Percentiles rank a stretch among this genome's conserved stretches.
Evolutionary conservation across 768 basidiomycete genomes (phyloP).

Genomic region (Suillus variegatus): DNA sequence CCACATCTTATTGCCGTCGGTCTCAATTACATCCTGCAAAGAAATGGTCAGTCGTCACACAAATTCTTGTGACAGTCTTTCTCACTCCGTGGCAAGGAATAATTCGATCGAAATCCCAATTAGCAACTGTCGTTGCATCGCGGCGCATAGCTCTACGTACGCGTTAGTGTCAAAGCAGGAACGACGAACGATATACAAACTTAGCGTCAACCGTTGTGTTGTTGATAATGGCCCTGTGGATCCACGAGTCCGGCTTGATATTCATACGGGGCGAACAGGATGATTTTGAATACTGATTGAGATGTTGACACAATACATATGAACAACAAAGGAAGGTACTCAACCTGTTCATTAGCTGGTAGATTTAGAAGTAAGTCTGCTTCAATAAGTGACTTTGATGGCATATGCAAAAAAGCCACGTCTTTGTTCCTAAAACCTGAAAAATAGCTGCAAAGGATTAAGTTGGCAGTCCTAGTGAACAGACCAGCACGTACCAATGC

Average conservation of each 20-base stretch:
- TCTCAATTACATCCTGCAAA: conserved; percentile 61
- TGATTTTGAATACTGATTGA: conserved; percentile 38
- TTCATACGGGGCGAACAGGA: conserved; percentile 30
- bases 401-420: conserved; percentile 76
- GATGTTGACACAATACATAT: background rate
- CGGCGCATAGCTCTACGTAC: conserved; percentile 52
- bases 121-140: conserved; percentile 62
- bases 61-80: background rate
- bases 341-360: conserved; percentile 73
- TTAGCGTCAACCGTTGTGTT: conserved; percentile 23
- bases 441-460: conserved; percentile 52
- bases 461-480: background rate
- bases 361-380: conserved; percentile 87
- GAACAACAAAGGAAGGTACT: conserved; percentile 7
- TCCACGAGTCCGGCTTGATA: conserved; percentile 32
- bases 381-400: conserved; percentile 71
- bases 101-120: conserved; percentile 74
- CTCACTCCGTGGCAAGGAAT: conserved; percentile 71
- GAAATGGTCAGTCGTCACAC: conserved; percentile 6
- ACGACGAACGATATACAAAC: conserved; percentile 20
- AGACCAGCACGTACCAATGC: conserved; percentile 40
- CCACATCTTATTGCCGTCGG: conserved; percentile 58
- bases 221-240: conserved; percentile 27
- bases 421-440: conserved; percentile 76
- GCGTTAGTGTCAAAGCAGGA: conserved; percentile 4